phyloP scores from a whole-genome alignment of 108 stramenopile genomes.

The Fragilariopsis cylindrus region DNA sequence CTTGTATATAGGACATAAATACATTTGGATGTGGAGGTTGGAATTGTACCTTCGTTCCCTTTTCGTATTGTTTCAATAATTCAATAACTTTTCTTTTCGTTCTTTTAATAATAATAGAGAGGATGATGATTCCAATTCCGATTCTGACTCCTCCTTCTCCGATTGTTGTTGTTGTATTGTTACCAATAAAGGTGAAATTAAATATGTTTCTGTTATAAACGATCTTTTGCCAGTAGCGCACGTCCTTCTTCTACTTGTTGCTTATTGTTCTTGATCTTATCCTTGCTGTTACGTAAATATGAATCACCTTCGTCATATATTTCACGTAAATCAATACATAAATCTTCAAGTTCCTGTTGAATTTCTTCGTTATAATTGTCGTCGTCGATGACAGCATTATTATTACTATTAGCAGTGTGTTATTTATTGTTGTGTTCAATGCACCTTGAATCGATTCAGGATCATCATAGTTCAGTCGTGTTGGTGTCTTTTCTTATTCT shows the following conservation, averaged over 20 bases:
- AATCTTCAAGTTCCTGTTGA: slow-evolving; percentile 67
- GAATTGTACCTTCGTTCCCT: slow-evolving; percentile 54
- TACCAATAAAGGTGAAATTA: slow-evolving; percentile 48
- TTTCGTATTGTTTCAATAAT: slow-evolving; percentile 48
- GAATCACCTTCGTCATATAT: slow-evolving; percentile 71
- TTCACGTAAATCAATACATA: slow-evolving; percentile 74
- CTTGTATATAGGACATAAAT: slow-evolving; percentile 57
- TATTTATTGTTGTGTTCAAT: slow-evolving; percentile 2
- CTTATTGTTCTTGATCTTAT: slow-evolving; percentile 46
- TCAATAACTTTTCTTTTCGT: slow-evolving; percentile 31
- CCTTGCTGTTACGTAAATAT: slow-evolving; percentile 53
- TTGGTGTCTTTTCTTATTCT: neutral
- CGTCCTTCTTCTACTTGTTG: slow-evolving; percentile 56
- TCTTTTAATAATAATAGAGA: neutral
- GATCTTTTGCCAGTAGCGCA: slow-evolving; percentile 52
- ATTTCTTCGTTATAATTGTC: slow-evolving; percentile 27
- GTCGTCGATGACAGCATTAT: neutral
- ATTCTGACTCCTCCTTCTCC: slow-evolving; percentile 2
- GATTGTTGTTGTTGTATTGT: neutral
- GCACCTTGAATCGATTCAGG: slow-evolving; percentile 23
- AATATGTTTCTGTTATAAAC: slow-evolving; percentile 52
- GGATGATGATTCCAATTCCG: neutral
- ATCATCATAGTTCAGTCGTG: slow-evolving; percentile 31
- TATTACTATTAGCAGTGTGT: neutral
- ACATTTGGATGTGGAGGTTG: slow-evolving; percentile 77